phyloP scores from a whole-genome alignment of 345 rosid species.

The Eucalyptus polybractea region DNA sequence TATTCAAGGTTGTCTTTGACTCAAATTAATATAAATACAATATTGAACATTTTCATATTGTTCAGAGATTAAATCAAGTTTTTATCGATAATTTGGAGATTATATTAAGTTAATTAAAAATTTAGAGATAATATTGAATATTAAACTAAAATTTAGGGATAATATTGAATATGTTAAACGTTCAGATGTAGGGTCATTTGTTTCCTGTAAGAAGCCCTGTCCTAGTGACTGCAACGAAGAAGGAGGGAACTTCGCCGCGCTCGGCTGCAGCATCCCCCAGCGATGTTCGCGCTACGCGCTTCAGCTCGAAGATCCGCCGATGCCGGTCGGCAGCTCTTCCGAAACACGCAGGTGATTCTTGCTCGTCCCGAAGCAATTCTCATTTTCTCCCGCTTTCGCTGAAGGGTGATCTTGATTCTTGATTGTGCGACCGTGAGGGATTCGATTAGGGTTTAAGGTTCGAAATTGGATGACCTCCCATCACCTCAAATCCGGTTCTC shows the following conservation, averaged over 20 bases:
- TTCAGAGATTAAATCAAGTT: fast-evolving
- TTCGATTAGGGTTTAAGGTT: not conserved
- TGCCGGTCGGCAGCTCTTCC: conserved; percentile 21
- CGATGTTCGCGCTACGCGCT: not conserved
- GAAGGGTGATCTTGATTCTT: not conserved
- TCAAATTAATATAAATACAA: too few relatives aligned
- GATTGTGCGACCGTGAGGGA: not conserved
- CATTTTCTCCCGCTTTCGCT: not conserved
- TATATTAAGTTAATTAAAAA: too few relatives aligned
- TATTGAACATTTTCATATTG: too few relatives aligned
- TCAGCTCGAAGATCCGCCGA: conserved; percentile 3
- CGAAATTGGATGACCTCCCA: not conserved
- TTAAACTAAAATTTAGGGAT: too few relatives aligned
- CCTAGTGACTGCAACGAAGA: not conserved
- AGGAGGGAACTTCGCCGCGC: not conserved
- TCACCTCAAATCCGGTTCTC: not conserved
- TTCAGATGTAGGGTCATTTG: too few relatives aligned
- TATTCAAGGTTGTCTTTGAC: fast-evolving
- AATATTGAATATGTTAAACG: too few relatives aligned
- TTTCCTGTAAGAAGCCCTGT: not conserved
- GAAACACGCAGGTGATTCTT: not conserved
- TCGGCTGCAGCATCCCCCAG: not conserved
- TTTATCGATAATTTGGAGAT: too few relatives aligned
- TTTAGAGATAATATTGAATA: too few relatives aligned
- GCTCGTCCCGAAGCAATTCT: not conserved